Percentiles rank a stretch among this genome's conserved stretches.
phyloP scores from a whole-genome alignment of 2,329 filamentous ascomycete genomes.

The Aurifilum marmelostoma region DNA sequence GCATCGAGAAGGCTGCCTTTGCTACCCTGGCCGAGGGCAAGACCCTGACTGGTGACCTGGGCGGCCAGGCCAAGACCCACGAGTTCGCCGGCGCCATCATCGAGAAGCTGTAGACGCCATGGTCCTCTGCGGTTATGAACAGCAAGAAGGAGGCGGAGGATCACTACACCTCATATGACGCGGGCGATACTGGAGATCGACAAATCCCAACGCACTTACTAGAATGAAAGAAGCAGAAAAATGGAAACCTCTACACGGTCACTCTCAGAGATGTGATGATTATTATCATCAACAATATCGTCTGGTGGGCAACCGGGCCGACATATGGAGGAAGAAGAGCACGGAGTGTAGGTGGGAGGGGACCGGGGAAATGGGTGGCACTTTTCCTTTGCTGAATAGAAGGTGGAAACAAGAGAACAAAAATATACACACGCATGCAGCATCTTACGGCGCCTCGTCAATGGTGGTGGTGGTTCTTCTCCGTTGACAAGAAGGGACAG shows the following conservation, averaged over 20 bases:
- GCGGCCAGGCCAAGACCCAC: slow-evolving; percentile 92
- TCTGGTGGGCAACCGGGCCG: no score
- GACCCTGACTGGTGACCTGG: slow-evolving; percentile 91
- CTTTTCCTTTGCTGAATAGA: slow-evolving; percentile 7
- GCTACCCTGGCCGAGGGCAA: slow-evolving; percentile 95
- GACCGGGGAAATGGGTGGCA: background rate
- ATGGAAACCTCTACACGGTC: background rate
- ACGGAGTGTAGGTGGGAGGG: background rate
- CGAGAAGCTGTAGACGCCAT: slow-evolving; percentile 60
- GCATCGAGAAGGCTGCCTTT: slow-evolving; percentile 95
- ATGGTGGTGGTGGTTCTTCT: background rate
- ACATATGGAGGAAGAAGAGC: background rate
- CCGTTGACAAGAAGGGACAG: background rate
- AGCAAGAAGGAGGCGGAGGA: no score
- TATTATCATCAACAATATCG: no score
- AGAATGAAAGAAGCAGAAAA: background rate
- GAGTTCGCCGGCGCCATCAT: slow-evolving; percentile 96
- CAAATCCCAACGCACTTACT: background rate
- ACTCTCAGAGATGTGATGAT: background rate
- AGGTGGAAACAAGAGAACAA: slow-evolving; percentile 1
- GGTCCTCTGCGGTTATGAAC: no score
- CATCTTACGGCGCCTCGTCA: slow-evolving; percentile 18
- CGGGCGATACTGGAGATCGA: background rate
- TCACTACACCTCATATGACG: no score
- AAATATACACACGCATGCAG: background rate